Conservation (phyloP, 2,329 filamentous ascomycete genomes). For the Hysterium pulicare region DNA sequence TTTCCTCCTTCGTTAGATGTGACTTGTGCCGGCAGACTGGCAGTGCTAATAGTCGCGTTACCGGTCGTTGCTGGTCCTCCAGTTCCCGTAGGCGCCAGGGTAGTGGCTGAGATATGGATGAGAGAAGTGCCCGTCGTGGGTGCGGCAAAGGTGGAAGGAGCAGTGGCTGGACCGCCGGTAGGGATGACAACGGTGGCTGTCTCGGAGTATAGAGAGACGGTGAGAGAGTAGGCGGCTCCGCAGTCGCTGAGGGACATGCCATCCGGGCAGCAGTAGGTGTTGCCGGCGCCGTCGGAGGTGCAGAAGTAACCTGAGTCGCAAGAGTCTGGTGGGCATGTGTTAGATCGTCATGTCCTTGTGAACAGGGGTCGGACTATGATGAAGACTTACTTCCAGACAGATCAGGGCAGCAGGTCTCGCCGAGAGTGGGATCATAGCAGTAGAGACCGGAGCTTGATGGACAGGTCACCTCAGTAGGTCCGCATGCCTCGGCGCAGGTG, state of each 20-base stretch:
- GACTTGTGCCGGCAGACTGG: conserved; percentile 10
- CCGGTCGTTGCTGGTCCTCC: neutral
- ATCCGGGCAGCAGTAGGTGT: conserved; percentile 62
- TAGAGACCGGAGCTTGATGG: conserved; percentile 50
- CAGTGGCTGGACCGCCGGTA: conserved; percentile 1
- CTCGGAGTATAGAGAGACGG: conserved; percentile 50
- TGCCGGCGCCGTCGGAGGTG: conserved; percentile 49
- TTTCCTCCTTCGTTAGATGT: conserved; percentile 15
- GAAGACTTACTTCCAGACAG: conserved; percentile 53
- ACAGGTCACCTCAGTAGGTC: conserved; percentile 50
- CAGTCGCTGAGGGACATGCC: conserved; percentile 54
- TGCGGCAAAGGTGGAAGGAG: conserved; percentile 3
- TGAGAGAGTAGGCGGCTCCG: conserved; percentile 49
- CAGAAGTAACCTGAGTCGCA: conserved; percentile 63
- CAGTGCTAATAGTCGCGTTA: conserved; percentile 13
- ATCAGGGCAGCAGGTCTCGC: conserved; percentile 58
- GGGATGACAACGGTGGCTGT: conserved; percentile 21
- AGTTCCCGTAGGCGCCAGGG: conserved; percentile 1
- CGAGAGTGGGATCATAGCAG: conserved; percentile 55
- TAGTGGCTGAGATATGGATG: conserved; percentile 9
- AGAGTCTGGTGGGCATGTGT: conserved; percentile 46
- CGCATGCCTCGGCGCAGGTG: conserved; percentile 57
- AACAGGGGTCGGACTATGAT: neutral
- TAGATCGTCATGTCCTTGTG: too few relatives aligned
- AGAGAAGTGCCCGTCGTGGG: conserved; percentile 3